A percentile compares a stretch with the other conserved stretches of the same genome.
Conservation (phyloP, 805 yeast genomes). For the Candida rishiriensis region DNA sequence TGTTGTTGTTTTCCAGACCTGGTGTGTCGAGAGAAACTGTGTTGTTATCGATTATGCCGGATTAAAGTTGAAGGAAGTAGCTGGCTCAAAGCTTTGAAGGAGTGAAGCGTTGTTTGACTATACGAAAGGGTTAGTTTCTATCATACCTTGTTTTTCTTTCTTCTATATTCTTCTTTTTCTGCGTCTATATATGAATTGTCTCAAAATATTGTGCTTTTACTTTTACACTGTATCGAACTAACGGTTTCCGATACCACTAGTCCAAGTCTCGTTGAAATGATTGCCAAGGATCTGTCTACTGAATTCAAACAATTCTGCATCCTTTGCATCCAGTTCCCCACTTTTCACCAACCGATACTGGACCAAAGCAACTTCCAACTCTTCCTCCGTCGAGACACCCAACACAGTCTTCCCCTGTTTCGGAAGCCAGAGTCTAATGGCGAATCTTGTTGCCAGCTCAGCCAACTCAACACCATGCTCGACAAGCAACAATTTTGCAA, state of each 20-base stretch:
- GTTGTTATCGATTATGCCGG: conserved; percentile 88
- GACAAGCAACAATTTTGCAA: conserved; percentile 35
- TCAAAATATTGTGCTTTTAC: not conserved
- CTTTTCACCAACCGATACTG: conserved; percentile 48
- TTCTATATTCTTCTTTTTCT: conserved; percentile 2
- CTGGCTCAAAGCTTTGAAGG: conserved; percentile 20
- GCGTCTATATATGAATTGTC: not conserved
- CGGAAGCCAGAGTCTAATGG: conserved; percentile 54
- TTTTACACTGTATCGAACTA: not conserved
- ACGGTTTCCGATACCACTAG: conserved; percentile 26
- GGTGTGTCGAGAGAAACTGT: conserved; percentile 70
- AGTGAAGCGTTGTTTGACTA: conserved; percentile 3
- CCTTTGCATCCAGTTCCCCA: conserved; percentile 35
- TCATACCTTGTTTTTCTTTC: not conserved
- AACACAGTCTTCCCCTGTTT: conserved; percentile 61
- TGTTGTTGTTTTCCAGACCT: conserved; percentile 71
- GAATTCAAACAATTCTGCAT: conserved; percentile 37
- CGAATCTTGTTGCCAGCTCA: conserved; percentile 74
- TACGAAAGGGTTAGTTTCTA: not conserved
- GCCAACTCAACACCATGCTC: conserved; percentile 62
- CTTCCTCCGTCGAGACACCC: conserved; percentile 66
- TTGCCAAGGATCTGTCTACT: conserved; percentile 44
- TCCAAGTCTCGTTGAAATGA: conserved; percentile 67
- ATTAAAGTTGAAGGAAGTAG: conserved; percentile 43
- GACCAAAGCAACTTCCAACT: conserved; percentile 57